Conservation (phyloP, 257 asterid genomes). For the Ligustrum vulgare region DNA sequence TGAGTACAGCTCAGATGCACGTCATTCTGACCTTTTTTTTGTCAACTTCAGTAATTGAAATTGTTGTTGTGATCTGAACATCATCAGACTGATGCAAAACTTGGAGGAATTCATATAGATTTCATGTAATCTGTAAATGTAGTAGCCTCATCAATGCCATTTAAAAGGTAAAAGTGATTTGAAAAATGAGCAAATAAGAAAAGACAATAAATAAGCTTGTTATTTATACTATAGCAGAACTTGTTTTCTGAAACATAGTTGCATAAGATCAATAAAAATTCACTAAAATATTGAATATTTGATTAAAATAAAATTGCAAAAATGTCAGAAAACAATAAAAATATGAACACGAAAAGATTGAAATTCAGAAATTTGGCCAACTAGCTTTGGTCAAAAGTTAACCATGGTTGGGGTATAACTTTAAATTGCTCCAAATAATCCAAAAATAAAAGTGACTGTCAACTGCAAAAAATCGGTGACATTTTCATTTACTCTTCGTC, state of each 20-base stretch:
- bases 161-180: no score
- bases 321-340: background rate
- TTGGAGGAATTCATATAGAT: slow-evolving; percentile 5
- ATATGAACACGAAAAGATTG: background rate
- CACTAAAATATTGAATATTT: background rate
- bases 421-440: slow-evolving; percentile 12
- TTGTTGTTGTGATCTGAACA: no score
- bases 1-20: background rate
- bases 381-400: slow-evolving; percentile 31
- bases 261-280: background rate
- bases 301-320: background rate
- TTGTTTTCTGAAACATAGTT: background rate
- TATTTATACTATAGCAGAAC: no score
- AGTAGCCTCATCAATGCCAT: slow-evolving; percentile 19
- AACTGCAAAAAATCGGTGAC: background rate
- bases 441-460: slow-evolving; percentile 8
- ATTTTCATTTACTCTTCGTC: background rate
- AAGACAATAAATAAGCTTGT: no score
- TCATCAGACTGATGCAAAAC: background rate
- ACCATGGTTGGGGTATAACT: slow-evolving; percentile 39
- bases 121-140: background rate
- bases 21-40: background rate
- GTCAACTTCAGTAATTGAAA: background rate
- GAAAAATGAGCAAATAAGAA: no score
- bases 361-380: slow-evolving; percentile 15